Evolutionary conservation across 257 asterid species (phyloP).

Genomic region (Leonotis leonurus): DNA sequence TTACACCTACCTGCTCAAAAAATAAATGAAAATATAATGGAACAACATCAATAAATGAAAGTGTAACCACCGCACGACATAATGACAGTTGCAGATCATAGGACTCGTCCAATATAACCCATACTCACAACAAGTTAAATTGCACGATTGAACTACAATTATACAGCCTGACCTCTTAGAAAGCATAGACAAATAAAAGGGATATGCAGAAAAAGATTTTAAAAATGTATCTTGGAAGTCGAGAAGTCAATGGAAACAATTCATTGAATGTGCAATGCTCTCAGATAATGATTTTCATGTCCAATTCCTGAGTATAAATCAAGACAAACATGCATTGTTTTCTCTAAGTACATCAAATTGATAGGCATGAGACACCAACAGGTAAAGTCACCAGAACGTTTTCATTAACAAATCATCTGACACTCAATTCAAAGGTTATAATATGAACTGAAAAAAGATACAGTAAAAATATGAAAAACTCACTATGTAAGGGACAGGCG

Average conservation of each 20-base stretch:
- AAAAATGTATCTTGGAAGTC: neutral
- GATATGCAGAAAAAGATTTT: neutral
- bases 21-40: constrained; percentile 4
- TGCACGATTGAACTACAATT: constrained; percentile 4
- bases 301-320: neutral
- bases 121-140: neutral
- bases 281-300: neutral
- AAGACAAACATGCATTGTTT: neutral
- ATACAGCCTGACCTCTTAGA: neutral
- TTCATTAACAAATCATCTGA: neutral
- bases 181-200: neutral
- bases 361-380: neutral
- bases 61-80: neutral
- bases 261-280: neutral
- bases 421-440: neutral
- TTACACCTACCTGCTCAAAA: constrained; percentile 86
- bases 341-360: neutral
- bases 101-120: neutral
- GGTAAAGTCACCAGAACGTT: neutral
- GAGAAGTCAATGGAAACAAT: neutral
- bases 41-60: neutral
- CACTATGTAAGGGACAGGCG: constrained; percentile 98
- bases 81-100: neutral
- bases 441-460: neutral
- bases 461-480: constrained; percentile 27